Evolutionary conservation across 2,329 filamentous ascomycete genomes (phyloP).

Genomic region (Mycosphaerella sp.): DNA sequence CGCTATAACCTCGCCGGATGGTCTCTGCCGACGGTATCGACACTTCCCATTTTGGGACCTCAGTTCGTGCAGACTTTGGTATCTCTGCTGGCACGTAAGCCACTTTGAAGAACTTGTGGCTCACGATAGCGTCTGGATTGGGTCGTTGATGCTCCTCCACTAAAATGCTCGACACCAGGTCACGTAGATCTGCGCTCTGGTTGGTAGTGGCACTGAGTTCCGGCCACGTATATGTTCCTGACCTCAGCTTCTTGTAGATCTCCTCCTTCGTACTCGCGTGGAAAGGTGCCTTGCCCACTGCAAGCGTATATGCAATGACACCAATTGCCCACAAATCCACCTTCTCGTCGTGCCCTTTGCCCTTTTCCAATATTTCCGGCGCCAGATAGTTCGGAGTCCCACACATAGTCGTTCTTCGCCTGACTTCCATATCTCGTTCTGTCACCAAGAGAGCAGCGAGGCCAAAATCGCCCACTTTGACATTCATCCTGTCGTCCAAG

Average conservation of each 20-base stretch:
- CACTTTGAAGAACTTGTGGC: slow-evolving; percentile 71
- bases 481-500: slow-evolving; percentile 88
- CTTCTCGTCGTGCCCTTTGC: slow-evolving; percentile 92
- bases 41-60: slow-evolving; percentile 44
- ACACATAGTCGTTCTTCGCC: slow-evolving; percentile 83
- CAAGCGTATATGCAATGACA: slow-evolving; percentile 97
- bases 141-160: slow-evolving; percentile 69
- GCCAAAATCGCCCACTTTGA: slow-evolving; percentile 97
- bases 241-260: slow-evolving; percentile 64
- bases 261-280: slow-evolving; percentile 85
- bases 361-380: slow-evolving; percentile 91
- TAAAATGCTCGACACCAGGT: slow-evolving; percentile 69
- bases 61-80: slow-evolving; percentile 40
- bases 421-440: slow-evolving; percentile 76
- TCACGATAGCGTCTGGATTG: slow-evolving; percentile 68
- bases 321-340: slow-evolving; percentile 98
- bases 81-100: slow-evolving; percentile 62
- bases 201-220: slow-evolving; percentile 58
- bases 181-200: slow-evolving; percentile 70
- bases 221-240: slow-evolving; percentile 76
- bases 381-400: slow-evolving; percentile 98
- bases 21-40: slow-evolving; percentile 40
- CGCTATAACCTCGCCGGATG: slow-evolving; percentile 43
- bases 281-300: slow-evolving; percentile 93
- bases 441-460: slow-evolving; percentile 86